Evolutionary conservation across 805 yeast species (phyloP), one percentile per base, ranked within the genome.

Genomic region (Candida coquimbonensis): DNA sequence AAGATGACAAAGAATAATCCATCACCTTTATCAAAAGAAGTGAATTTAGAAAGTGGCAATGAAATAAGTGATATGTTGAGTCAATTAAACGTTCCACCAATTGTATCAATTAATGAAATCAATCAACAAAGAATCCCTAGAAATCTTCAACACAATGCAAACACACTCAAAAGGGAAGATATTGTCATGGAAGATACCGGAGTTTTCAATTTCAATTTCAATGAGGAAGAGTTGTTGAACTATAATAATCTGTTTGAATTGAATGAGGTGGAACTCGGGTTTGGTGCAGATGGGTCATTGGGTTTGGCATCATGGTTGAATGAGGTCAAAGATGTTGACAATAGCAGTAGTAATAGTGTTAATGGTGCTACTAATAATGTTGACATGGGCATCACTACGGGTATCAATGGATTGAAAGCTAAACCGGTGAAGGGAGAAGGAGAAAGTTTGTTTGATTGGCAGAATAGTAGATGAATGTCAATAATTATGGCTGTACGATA

Each of bases 241-340:
- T 41, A 45, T 32, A 45, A 45, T 32, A 34, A 41, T 7, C 47
- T 40, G 31, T 40, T 38, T 12, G 31, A 29, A 29, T 39, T 49
- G 39, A 56, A 57, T 36, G 53, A 53, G 46, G 47, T 57, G 2
- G 68, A 66, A 44, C 64, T 63, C 53, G 88, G 82, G 47, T 83
- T 81, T 61, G 85, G 83, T n/a, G 87, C 87, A 3, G 93, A 85
- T 64, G 91, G 88, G 1, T 85, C 91, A 0, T 64, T 84, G 36
- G 91, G 91, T 1, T 65, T 85, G 45, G 88, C 86, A 2, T 84
- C 84, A 9, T 73, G 83, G 54, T 63, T 84, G 46, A 83, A 78
- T 36, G 56, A 49, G 12, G 39, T 25, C 14, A 41, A 39, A 29
- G 31, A 29, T 29, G 31, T 29, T 29, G 31, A 29, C 13, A 12